A percentile compares a stretch with the other conserved stretches of the same genome.
Evolutionary conservation across 345 rosid genomes (phyloP).

Genomic region (Arabidopsis arenosa): DNA sequence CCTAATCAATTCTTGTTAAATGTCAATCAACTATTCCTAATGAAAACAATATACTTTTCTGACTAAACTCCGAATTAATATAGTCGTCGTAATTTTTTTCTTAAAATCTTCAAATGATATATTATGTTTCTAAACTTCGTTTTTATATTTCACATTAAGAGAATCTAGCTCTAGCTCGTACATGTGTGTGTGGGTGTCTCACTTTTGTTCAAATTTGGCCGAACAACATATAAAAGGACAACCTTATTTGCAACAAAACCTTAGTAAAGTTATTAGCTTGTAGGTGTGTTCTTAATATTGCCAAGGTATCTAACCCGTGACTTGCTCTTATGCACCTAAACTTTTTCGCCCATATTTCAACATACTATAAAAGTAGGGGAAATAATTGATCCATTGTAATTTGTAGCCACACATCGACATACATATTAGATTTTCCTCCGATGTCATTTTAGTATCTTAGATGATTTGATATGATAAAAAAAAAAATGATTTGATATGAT

Average conservation of each 20-base stretch:
- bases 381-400: conserved; percentile 7
- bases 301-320: conserved; percentile 32
- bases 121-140: background rate
- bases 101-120: background rate
- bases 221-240: conserved; percentile 29
- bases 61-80: background rate
- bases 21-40: background rate
- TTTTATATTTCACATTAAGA: conserved; percentile 7
- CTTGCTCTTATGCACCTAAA: conserved; percentile 32
- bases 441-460: background rate
- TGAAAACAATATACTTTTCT: background rate
- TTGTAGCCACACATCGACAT: conserved; percentile 18
- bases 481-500: background rate
- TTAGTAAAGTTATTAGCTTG: conserved; percentile 12
- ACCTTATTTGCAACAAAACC: conserved; percentile 29
- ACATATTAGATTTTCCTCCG: background rate
- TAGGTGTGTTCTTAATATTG: conserved; percentile 37
- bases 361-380: background rate
- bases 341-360: conserved; percentile 10
- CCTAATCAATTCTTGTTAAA: conserved; percentile 3
- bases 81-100: background rate
- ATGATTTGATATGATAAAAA: background rate
- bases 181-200: background rate
- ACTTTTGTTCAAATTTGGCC: background rate
- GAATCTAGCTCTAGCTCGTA: background rate